Base-by-base conservation (phyloP, 2,329 filamentous ascomycete genomes). In the Graphilbum ipis-grandicollis region DNA sequence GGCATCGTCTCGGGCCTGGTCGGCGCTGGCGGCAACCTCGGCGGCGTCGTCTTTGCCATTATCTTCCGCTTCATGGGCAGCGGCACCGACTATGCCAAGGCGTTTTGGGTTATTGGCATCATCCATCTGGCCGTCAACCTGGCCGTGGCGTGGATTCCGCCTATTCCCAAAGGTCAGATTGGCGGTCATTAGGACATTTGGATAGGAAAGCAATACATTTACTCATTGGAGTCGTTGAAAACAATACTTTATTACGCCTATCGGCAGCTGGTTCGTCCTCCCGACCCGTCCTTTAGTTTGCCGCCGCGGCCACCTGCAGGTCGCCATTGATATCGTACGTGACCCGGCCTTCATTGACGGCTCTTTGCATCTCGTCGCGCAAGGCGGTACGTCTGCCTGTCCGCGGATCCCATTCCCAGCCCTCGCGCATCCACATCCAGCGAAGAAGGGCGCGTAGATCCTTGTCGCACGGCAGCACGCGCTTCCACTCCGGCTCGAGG, bases 351-450 rank as follows among this genome's bases (percentile, higher is more conserved):
- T 68, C 62, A 35, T 69, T 56, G 3, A 76, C 75, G 23, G 70
- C 71, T 35, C 51, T 55, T 46, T 66, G 58, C 54, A 79, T 51
- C 33, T 68, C 65, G 19, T 59, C 59, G 2, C 59, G 49, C 9
- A 79, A 59, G 19, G 66, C 55, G 19, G 59, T 58, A 42, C 63
- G 68, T 35, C 76, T 65, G 1, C 83, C 85, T 0, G 78, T 85
- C 21, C 60, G 53, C 2, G 74, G 72, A 57, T 92, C 70, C 83
- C 84, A 93, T 30, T 75, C 63, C 68, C 75, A 88, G 0, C 84
- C 83, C 48, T 93, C 81, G 33, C 76, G 73, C 58, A 90, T 69
- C 85, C 86, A 93, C 72, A 85, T 82, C 85, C 86, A 94, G 29
- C 78, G 68, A 49, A 94, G 56, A 56, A 75, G 93, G 0, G 83